phyloP scores from a whole-genome alignment of 2,329 filamentous ascomycete genomes.

The Neospermospora avenae region DNA sequence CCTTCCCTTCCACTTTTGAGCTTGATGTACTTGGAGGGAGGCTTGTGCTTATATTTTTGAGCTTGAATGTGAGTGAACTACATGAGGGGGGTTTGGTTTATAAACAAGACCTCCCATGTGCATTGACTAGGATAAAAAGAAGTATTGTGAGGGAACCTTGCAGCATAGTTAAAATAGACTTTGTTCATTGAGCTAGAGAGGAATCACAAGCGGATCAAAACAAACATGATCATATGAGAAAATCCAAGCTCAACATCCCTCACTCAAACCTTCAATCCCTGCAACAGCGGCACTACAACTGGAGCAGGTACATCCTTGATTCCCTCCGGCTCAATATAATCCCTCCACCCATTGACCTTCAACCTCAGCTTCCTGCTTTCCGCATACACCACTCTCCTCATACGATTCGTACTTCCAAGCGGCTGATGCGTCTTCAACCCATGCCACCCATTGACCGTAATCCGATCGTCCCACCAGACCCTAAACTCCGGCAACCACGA shows the following conservation, averaged over 20 bases:
- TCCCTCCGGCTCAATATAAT: slow-evolving; percentile 21
- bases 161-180: no score
- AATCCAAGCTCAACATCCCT: background rate
- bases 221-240: background rate
- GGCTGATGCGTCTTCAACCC: slow-evolving; percentile 20
- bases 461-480: slow-evolving; percentile 23
- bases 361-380: slow-evolving; percentile 22
- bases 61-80: background rate
- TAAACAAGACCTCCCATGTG: no score
- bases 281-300: background rate
- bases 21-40: no score
- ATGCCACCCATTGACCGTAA: slow-evolving; percentile 21
- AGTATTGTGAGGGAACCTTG: no score
- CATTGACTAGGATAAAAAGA: no score
- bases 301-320: slow-evolving; percentile 15
- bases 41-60: no score
- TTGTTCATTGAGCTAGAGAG: background rate
- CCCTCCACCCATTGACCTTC: slow-evolving; percentile 21
- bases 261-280: background rate
- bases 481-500: slow-evolving; percentile 21
- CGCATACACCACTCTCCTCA: slow-evolving; percentile 23
- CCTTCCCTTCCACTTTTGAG: slow-evolving; percentile 36
- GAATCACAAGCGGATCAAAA: background rate
- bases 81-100: no score
- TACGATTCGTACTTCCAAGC: slow-evolving; percentile 18